Conservation (phyloP, 176 grass and related monocot species). For the Thalia dealbata region DNA sequence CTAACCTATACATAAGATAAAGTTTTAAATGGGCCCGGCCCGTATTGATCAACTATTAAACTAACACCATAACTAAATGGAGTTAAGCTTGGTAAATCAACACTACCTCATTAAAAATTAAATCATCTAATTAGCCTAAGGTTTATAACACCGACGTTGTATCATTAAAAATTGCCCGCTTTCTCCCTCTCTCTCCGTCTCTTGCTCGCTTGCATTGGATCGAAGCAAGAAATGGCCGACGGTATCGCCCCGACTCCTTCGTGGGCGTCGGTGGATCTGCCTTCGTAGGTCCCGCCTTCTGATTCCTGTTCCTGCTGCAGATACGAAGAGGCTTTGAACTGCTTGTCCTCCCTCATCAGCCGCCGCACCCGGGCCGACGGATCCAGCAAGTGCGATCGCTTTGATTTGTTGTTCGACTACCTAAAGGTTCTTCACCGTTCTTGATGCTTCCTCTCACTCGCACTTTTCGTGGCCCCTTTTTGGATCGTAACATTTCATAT, state of each 20-base stretch:
- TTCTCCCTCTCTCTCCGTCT: not conserved
- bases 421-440: slow-evolving; percentile 43
- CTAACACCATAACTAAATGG: no score
- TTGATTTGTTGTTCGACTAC: slow-evolving; percentile 77
- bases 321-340: slow-evolving; percentile 73
- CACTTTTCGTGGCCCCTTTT: not conserved
- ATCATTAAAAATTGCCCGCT: no score
- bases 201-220: not conserved
- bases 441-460: not conserved
- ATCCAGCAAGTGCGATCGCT: slow-evolving; percentile 54
- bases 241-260: not conserved
- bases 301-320: slow-evolving; percentile 1
- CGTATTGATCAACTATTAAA: no score
- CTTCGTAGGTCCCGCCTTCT: not conserved
- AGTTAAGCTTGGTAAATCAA: no score
- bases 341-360: slow-evolving; percentile 75
- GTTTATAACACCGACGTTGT: no score
- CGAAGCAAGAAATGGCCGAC: not conserved
- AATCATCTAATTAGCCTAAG: no score
- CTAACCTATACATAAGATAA: no score
- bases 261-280: no score
- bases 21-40: no score
- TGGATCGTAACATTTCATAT: not conserved
- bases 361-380: slow-evolving; percentile 50
- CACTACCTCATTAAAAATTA: no score